phyloP scores from a whole-genome alignment of 2,329 filamentous ascomycete species.

The Coniochaeta pulveracea region DNA sequence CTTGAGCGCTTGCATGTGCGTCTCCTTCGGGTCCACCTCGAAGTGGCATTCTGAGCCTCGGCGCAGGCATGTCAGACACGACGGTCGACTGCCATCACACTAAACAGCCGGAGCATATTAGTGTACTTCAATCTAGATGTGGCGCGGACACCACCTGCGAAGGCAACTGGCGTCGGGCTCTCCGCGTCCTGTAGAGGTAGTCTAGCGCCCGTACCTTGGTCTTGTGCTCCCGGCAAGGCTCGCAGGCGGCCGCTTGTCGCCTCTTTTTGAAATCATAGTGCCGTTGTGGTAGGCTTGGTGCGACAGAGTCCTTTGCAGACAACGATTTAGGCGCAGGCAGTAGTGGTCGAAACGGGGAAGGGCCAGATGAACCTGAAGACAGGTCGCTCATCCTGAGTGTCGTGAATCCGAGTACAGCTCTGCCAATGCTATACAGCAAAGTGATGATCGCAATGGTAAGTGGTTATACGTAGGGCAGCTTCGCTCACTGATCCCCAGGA shows the following conservation, averaged over 20 bases:
- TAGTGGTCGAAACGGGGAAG: not conserved
- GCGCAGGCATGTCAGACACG: conserved; percentile 17
- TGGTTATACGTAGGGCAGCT: no score
- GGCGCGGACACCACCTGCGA: no score
- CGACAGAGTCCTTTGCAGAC: not conserved
- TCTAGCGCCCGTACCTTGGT: conserved; percentile 15
- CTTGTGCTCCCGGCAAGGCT: conserved; percentile 19
- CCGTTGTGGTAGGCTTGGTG: not conserved
- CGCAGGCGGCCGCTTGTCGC: conserved; percentile 15
- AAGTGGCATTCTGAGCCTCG: conserved; percentile 17
- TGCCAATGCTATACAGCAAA: no score
- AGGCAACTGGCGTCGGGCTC: no score
- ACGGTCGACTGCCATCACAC: conserved; percentile 19
- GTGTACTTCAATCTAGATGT: no score
- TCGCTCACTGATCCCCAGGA: no score
- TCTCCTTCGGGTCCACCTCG: conserved; percentile 18
- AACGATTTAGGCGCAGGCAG: no score
- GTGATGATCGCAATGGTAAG: no score
- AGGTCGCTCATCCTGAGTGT: no score
- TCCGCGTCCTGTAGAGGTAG: not conserved
- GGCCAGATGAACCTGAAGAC: no score
- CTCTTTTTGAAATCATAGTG: conserved; percentile 2
- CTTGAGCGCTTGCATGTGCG: conserved; percentile 20
- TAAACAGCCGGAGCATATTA: no score
- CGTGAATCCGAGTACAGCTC: no score